Percentiles rank a stretch among this genome's conserved stretches.
Evolutionary conservation across 306 rosid species (phyloP).

Genomic region (Quercus parvula): DNA sequence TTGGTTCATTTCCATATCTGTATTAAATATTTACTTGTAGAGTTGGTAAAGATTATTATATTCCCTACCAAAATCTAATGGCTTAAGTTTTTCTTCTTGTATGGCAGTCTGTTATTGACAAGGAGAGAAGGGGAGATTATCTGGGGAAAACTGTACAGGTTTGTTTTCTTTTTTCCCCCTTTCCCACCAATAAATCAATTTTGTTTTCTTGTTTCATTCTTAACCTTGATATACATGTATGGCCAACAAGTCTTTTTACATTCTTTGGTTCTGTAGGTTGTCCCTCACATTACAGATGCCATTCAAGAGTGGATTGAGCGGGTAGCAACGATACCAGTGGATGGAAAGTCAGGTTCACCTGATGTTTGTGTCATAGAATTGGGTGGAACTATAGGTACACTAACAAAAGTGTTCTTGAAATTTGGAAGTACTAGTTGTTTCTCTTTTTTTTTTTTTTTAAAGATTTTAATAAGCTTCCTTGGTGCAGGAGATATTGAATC

Average conservation of each 20-base stretch:
- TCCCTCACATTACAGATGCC: slow-evolving; percentile 86
- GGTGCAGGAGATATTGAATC: slow-evolving; percentile 84
- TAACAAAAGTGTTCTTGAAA: neutral
- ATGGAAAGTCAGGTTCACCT: slow-evolving; percentile 74
- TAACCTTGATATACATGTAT: neutral
- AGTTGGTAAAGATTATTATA: slow-evolving; percentile 23
- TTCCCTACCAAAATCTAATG: neutral
- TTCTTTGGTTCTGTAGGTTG: slow-evolving; percentile 45
- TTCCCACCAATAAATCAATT: neutral
- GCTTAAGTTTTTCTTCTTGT: neutral
- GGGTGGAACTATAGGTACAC: slow-evolving; percentile 86
- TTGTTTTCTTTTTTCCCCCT: neutral
- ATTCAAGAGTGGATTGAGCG: slow-evolving; percentile 92
- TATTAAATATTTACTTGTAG: neutral
- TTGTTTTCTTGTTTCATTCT: slow-evolving; percentile 6
- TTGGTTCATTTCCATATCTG: neutral
- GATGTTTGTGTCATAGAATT: slow-evolving; percentile 92
- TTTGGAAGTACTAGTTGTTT: neutral
- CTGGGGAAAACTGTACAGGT: slow-evolving; percentile 94
- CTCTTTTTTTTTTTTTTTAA: neutral
- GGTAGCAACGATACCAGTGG: slow-evolving; percentile 76
- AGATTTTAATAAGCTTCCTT: slow-evolving; percentile 22
- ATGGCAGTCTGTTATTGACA: slow-evolving; percentile 66
- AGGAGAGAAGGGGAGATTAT: slow-evolving; percentile 86
- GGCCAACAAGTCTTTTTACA: neutral